These are phyloP conservation scores for Pleurotus djamor DNA, from an alignment of 768 basidiomycete species.

Conservation along the genomic window DNA sequence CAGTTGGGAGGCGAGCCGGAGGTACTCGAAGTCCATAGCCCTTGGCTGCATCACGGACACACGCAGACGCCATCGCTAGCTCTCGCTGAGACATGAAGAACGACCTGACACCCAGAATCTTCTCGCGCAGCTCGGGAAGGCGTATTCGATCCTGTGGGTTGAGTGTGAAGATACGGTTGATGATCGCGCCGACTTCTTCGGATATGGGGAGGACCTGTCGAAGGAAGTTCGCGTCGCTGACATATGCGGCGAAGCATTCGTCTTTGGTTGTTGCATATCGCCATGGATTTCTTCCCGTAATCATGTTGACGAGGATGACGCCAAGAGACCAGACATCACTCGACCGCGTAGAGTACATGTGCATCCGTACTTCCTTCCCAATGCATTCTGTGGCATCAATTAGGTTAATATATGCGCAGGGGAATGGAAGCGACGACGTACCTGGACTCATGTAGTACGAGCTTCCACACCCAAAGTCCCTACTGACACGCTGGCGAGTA, in stretches of 20 bases:
- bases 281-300: constrained; percentile 80
- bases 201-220: constrained; percentile 74
- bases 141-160: constrained; percentile 61
- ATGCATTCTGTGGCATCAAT: constrained; percentile 47
- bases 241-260: constrained; percentile 63
- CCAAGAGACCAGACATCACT: constrained; percentile 78
- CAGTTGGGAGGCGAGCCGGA: background rate
- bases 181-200: constrained; percentile 54
- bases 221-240: constrained; percentile 63
- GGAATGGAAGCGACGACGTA: constrained; percentile 23
- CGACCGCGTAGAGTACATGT: constrained; percentile 54
- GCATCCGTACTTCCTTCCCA: constrained; percentile 36
- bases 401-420: background rate
- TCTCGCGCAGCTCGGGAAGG: constrained; percentile 57
- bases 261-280: constrained; percentile 63
- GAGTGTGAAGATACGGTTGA: constrained; percentile 71
- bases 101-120: constrained; percentile 51
- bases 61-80: constrained; percentile 25
- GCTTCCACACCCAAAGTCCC: constrained; percentile 58
- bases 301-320: constrained; percentile 82
- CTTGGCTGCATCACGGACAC: constrained; percentile 16
- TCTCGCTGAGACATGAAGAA: constrained; percentile 62
- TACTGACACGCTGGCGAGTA: constrained; percentile 40
- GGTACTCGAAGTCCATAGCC: constrained; percentile 7
- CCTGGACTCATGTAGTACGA: constrained; percentile 72